A percentile compares a stretch with the other conserved stretches of the same genome.
Evolutionary conservation across 305 asterid species (phyloP).

Genomic region (Rubia tinctorum): DNA sequence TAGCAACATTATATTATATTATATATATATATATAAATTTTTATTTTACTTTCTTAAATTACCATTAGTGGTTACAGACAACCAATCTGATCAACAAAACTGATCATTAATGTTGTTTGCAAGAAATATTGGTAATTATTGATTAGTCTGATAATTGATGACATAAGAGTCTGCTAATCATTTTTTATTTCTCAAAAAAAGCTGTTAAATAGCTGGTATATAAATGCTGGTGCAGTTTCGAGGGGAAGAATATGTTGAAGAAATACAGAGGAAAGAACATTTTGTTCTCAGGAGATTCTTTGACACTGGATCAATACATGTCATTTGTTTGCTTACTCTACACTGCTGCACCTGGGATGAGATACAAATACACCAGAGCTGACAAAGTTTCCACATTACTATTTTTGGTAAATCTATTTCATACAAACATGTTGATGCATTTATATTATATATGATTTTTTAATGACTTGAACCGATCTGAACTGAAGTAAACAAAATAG

Average conservation of each 20-base stretch:
- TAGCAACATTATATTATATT: too few relatives aligned
- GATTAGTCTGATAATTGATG: too few relatives aligned
- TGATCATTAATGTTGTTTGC: too few relatives aligned
- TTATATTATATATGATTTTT: background rate
- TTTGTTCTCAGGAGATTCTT: constrained; percentile 23
- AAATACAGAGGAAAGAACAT: constrained; percentile 20
- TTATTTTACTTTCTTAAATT: too few relatives aligned
- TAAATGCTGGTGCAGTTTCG: constrained; percentile 9
- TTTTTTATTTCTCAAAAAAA: too few relatives aligned
- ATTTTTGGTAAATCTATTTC: constrained; percentile 9
- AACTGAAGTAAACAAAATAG: too few relatives aligned
- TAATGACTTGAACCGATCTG: background rate
- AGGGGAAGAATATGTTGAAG: constrained; percentile 20
- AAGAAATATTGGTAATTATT: too few relatives aligned
- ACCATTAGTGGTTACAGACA: too few relatives aligned
- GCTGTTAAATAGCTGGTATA: too few relatives aligned
- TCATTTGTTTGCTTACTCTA: constrained; percentile 22
- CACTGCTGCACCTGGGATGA: constrained; percentile 6
- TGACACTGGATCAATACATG: constrained; percentile 20
- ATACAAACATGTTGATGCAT: background rate
- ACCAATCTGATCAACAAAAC: too few relatives aligned
- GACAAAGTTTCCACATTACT: constrained; percentile 16
- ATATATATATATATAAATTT: too few relatives aligned
- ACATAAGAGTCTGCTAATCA: too few relatives aligned
- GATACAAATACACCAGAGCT: constrained; percentile 15